These are phyloP conservation scores for Boletus insuetus DNA, from an alignment of 768 basidiomycete species.

Conservation along the genomic window DNA sequence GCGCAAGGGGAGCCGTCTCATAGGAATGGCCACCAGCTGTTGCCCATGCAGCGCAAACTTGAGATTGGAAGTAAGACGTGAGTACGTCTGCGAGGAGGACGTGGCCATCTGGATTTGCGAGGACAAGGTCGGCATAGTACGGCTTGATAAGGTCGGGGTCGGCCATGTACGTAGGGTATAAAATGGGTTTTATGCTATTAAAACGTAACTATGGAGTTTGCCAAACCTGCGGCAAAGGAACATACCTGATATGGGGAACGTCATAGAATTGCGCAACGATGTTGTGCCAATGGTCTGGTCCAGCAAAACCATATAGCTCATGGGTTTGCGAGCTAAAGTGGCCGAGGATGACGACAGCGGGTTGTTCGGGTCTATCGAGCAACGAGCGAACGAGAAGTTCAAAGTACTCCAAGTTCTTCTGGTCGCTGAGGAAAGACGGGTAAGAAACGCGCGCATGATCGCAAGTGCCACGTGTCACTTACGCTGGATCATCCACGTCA, in stretches of 20 bases:
- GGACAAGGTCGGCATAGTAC: conserved; percentile 81
- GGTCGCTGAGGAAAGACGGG: conserved; percentile 46
- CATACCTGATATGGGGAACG: conserved; percentile 80
- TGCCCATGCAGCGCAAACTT: conserved; percentile 85
- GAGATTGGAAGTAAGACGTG: conserved; percentile 84
- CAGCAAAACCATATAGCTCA: conserved; percentile 74
- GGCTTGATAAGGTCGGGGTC: conserved; percentile 61
- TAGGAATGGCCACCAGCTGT: conserved; percentile 64
- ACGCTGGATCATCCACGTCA: conserved; percentile 87
- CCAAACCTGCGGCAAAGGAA: not conserved
- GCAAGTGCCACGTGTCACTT: conserved; percentile 32
- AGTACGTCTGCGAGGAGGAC: conserved; percentile 89
- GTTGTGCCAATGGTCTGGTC: conserved; percentile 88
- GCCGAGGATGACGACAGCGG: conserved; percentile 91
- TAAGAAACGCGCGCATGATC: not conserved
- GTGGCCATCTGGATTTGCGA: conserved; percentile 80
- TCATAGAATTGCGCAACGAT: conserved; percentile 97
- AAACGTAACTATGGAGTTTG: not conserved
- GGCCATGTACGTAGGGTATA: conserved; percentile 81
- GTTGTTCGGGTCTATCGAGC: conserved; percentile 85
- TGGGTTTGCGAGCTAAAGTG: conserved; percentile 91
- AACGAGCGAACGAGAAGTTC: conserved; percentile 91
- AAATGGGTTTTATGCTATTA: conserved; percentile 68
- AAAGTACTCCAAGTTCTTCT: conserved; percentile 74
- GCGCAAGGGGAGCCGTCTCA: conserved; percentile 51